These are phyloP conservation scores for Phaffomyces opuntiae DNA, from an alignment of 805 yeast species.

Conservation along the genomic window DNA sequence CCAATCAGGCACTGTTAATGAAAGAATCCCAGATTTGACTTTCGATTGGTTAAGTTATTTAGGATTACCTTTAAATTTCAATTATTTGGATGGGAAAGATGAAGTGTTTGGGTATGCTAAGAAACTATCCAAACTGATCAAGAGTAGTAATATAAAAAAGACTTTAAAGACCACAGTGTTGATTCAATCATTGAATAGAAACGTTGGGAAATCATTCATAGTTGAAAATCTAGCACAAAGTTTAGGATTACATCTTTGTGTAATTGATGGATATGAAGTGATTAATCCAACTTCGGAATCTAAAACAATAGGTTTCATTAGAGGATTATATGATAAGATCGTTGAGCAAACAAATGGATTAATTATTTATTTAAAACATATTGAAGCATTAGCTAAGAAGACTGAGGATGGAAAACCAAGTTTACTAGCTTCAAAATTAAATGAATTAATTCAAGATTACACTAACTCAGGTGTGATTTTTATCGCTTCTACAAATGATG, in stretches of 20 bases:
- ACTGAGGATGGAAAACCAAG: conserved; percentile 41
- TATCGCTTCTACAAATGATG: conserved; percentile 61
- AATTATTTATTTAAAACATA: conserved; percentile 58
- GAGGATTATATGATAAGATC: conserved; percentile 68
- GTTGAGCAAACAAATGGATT: conserved; percentile 37
- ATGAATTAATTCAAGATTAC: conserved; percentile 50
- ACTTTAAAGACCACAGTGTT: conserved; percentile 55
- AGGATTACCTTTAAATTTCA: conserved; percentile 35
- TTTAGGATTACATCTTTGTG: conserved; percentile 60
- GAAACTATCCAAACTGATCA: conserved; percentile 45
- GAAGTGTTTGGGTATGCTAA: conserved; percentile 40
- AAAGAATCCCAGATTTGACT: conserved; percentile 26
- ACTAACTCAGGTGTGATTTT: conserved; percentile 39
- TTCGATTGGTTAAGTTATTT: conserved; percentile 42
- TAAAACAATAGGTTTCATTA: conserved; percentile 70
- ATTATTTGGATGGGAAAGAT: conserved; percentile 22
- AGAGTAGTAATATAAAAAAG: conserved; percentile 37
- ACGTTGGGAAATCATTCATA: conserved; percentile 71
- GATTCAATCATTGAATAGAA: conserved; percentile 62
- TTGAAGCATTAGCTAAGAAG: conserved; percentile 68
- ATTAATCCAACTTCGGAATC: conserved; percentile 64
- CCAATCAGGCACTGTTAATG: conserved; percentile 52
- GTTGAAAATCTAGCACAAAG: conserved; percentile 47
- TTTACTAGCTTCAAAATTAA: conserved; percentile 40
- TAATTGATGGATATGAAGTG: conserved; percentile 62